Percentiles rank a stretch among this genome's conserved stretches.
phyloP scores from a whole-genome alignment of 805 yeast species.

The Cyberlindnera nakhonratchasimensis region DNA sequence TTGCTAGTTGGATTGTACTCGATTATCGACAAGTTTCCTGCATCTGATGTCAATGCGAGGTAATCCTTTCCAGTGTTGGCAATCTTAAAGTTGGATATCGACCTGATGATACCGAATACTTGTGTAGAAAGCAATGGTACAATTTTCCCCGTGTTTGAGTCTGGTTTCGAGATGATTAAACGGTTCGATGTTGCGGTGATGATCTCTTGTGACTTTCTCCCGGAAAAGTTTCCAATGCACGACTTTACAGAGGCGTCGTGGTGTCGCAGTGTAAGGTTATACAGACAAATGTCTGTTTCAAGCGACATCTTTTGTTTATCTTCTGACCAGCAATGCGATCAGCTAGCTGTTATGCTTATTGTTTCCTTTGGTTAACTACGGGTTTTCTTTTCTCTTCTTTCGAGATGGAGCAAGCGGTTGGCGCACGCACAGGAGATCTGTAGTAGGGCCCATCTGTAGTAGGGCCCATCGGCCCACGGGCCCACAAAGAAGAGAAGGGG shows the following conservation, averaged over 20 bases:
- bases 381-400: too few species aligned
- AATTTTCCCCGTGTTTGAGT: slow-evolving; percentile 55
- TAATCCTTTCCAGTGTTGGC: slow-evolving; percentile 54
- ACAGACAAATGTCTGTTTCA: slow-evolving; percentile 41
- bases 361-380: neutral
- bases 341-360: neutral
- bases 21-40: slow-evolving; percentile 64
- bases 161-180: slow-evolving; percentile 51
- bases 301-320: slow-evolving; percentile 3
- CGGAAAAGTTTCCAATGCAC: slow-evolving; percentile 68
- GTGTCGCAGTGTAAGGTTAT: slow-evolving; percentile 65
- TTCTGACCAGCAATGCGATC: neutral
- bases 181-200: slow-evolving; percentile 54
- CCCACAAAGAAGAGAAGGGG: too few species aligned
- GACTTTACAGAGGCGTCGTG: slow-evolving; percentile 54
- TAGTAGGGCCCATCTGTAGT: too few species aligned
- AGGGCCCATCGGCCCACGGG: too few species aligned
- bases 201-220: slow-evolving; percentile 56
- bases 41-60: slow-evolving; percentile 70
- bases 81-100: slow-evolving; percentile 47
- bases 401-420: too few species aligned
- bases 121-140: slow-evolving; percentile 40
- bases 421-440: too few species aligned
- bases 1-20: slow-evolving; percentile 42
- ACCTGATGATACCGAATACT: slow-evolving; percentile 56